phyloP scores from a whole-genome alignment of 164 flowering plant genomes.

The Annona cherimola region DNA sequence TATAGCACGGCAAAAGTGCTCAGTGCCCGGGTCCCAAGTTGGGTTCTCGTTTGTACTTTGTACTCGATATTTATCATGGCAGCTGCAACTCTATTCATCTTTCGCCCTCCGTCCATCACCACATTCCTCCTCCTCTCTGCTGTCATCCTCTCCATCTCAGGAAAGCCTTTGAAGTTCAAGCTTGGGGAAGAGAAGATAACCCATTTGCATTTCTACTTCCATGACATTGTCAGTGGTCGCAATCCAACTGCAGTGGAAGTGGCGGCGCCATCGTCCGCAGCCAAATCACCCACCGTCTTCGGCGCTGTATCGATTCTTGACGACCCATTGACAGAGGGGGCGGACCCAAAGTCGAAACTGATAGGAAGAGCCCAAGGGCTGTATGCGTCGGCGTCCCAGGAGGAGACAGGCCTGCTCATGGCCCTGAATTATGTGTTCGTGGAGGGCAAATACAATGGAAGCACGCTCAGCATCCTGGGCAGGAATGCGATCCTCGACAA shows the following conservation, averaged over 20 bases:
- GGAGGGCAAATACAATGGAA: constrained; percentile 28
- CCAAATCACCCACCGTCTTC: constrained; percentile 13
- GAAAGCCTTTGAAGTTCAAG: no score
- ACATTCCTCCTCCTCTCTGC: no score
- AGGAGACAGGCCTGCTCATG: constrained; percentile 19
- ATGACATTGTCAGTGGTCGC: constrained; percentile 18
- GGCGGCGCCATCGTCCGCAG: constrained; percentile 4
- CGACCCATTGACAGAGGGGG: constrained; percentile 27
- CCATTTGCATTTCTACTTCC: constrained; percentile 16
- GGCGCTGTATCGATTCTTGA: constrained; percentile 22
- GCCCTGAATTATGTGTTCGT: constrained; percentile 22
- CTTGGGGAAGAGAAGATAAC: constrained; percentile 14
- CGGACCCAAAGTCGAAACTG: constrained; percentile 18
- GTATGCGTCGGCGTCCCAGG: constrained; percentile 20
- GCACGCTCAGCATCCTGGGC: constrained; percentile 12
- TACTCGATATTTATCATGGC: no score
- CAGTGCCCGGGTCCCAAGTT: no score
- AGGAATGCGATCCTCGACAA: constrained; percentile 4
- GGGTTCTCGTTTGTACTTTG: no score
- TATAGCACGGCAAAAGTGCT: no score
- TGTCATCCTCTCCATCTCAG: no score
- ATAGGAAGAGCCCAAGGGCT: constrained; percentile 35
- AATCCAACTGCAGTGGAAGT: constrained; percentile 20
- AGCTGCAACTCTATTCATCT: no score
- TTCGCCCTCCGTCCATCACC: no score